phyloP scores from a whole-genome alignment of 805 yeast species.

The Kodamaea nitidulidarum region DNA sequence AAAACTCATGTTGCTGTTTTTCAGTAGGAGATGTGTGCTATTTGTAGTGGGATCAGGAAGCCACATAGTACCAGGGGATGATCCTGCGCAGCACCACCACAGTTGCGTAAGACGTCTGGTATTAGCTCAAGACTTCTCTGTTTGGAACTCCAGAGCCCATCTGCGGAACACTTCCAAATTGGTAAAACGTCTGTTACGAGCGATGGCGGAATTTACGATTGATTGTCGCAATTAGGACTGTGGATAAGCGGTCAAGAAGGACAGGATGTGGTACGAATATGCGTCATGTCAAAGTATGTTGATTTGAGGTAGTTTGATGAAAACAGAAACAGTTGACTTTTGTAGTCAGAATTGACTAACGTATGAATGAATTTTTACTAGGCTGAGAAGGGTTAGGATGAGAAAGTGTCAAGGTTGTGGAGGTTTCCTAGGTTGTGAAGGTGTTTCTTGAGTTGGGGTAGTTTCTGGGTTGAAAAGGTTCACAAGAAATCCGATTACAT shows the following conservation, averaged over 20 bases:
- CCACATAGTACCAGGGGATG: neutral
- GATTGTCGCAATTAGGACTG: too few relatives aligned
- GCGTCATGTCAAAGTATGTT: neutral
- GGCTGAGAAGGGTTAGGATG: too few relatives aligned
- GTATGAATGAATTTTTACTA: too few relatives aligned
- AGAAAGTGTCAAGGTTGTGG: too few relatives aligned
- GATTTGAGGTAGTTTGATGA: too few relatives aligned
- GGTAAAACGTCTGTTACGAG: neutral
- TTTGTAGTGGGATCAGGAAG: neutral
- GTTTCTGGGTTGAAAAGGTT: too few relatives aligned
- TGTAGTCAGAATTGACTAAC: too few relatives aligned
- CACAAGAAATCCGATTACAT: too few relatives aligned
- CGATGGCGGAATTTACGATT: neutral
- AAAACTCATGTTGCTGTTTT: constrained; percentile 1
- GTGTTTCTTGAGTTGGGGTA: too few relatives aligned
- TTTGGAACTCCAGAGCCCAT: neutral
- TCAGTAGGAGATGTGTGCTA: neutral
- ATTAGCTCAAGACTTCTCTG: neutral
- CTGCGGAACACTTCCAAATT: neutral
- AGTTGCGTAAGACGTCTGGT: neutral
- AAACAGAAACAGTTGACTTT: too few relatives aligned
- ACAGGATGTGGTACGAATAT: neutral
- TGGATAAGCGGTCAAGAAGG: too few relatives aligned
- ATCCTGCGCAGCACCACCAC: neutral
- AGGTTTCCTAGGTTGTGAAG: too few relatives aligned